Evolutionary conservation across 2,329 filamentous ascomycete species (phyloP), one percentile per base, ranked within the genome.

Genomic region (Diaporthe ilicicola): DNA sequence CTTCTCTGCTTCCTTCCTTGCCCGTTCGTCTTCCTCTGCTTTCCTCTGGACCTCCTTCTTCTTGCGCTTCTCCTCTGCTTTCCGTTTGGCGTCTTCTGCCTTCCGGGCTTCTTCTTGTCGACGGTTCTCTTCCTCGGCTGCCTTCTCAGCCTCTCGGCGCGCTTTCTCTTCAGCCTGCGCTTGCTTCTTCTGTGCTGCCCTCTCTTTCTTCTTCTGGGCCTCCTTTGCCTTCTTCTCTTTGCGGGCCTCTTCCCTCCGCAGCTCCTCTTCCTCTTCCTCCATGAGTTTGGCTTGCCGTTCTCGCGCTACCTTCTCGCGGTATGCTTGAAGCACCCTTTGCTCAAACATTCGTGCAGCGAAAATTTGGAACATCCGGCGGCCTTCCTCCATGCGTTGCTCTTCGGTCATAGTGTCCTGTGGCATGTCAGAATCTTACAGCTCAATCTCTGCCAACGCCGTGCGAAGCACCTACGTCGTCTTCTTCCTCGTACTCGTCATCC

Each of bases 281-380:
- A 99, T 87, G 27, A 99, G 90, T 80, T 94, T 94, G 78, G 93
- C 88, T 79, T 98, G 95, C 34, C 96, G 93, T 83, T 99, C 95
- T 76, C 92, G 91, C 22, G 96, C 94, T 3, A 99, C 95, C 81
- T 98, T 98, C 83, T 98, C 95, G 81, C 94, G 93, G 83, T 99
- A 99, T n/a, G 96, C 96, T 51, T 93, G 95, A 71, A 99, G 87
- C 27, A 99, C 96, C 74, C 96, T 89, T 81, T 99, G 96, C 84
- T 99, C 96, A 81, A 99, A 99, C 96, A 99, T 99, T 74, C 96
- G 91, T 70, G 96, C 96, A 73, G 96, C 96, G 82, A 99, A 99
- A 81, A 99, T 98, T 81, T 99, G 96, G 80, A 99, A 99, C 96
- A 99, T 99, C 76, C 95, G 89, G 70, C 96, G 91, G 73, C 96